Base-by-base conservation (phyloP, 1,139 yeast species). In the Protomyces macrosporus region DNA sequence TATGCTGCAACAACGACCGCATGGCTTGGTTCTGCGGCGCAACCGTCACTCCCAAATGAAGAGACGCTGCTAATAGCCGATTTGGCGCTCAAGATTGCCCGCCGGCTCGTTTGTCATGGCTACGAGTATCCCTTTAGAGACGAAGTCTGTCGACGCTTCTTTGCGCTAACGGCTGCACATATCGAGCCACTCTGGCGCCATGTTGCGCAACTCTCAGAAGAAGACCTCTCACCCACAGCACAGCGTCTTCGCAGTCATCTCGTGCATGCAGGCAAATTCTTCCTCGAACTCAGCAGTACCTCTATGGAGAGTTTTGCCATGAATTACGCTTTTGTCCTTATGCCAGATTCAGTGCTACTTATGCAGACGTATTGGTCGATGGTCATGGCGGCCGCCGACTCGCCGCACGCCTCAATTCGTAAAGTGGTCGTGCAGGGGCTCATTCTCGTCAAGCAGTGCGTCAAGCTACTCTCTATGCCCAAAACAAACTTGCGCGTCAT, bases 31-130 rank as follows among this genome's bases (percentile, higher is more conserved):
- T 88, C 7, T 23, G 45, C 10, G 32, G 37, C 55, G 33, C 42
- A 34, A 30, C 7, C n/a, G 23, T 6, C 36, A 39, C 40, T n/a
- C 10, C 48, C 48, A 42, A 4, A 10, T 2, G 48, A 42, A 4
- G 10, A 42, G 4, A 16, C 32, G 30, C 50, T 57, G 82, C 88
- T 87, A 71, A 80, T 89, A 14, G 89, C 95, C 34, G 90, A 90
- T 71, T 72, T 88, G 65, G 82, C 90, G 50, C 78, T 91, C 66
- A 93, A 93, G 74, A 84, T 84, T 45, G 75, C 89, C 45, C 79
- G 96, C 68, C 79, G 96, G 68, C 79, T 88, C 35, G 78, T 90
- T 4, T 85, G 87, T 2, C 95, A 88, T 70, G 95, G 96, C 0
- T 86, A 81, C 69, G 90, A 86, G 58, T 80, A 82, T 67, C 86